Evolutionary conservation across 1,284 basidiomycete genomes (phyloP), one percentile per base, ranked within the genome.

Genomic region (Malassezia psittaci): DNA sequence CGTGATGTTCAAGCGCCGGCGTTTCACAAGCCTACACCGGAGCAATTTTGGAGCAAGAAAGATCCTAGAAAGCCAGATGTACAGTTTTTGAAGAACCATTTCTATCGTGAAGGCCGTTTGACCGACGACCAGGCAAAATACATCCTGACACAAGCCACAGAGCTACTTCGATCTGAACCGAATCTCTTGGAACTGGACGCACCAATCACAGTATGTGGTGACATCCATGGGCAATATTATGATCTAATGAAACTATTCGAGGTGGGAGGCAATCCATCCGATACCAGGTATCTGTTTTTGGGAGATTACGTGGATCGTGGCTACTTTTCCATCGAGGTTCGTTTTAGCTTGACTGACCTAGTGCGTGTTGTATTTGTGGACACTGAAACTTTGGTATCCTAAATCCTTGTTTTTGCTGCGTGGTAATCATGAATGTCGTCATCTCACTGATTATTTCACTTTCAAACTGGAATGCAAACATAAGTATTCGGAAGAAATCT

Each of bases 11-110:
- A 73, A 42, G 72, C 72, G 35, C 72, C 72, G 85, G 93, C 93
- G 51, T 91, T 94, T 85, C 81, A 81, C 63, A 82, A 85, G 54
- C 93, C 93, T 0, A 90, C 90, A 3, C 84, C 88, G 68, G 88
- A 87, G 60, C 89, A 98, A 76, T 96, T 96, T 81, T 74, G 58
- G 62, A 67, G 65, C 43, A 48, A 57, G 16, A 64, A 65, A 46
- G 71, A 74, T 40, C 69, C 71, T n/a, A 54, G 60, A 41, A 74
- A 74, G 51, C 71, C 71, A 12, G 71, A 96, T 77, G 82, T 96
- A 68, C 90, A 88, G 34, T 98, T 93, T 77, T 81, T 98, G 62
- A 98, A 98, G 81, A 96, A 96, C 70, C 93, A 98, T 78, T 96
- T 98, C 74, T 96, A 96, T 76, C 84, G 91, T 52, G 93, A 96